Evolutionary conservation across 257 asterid species (phyloP).

Genomic region (Rehmannia glutinosa): DNA sequence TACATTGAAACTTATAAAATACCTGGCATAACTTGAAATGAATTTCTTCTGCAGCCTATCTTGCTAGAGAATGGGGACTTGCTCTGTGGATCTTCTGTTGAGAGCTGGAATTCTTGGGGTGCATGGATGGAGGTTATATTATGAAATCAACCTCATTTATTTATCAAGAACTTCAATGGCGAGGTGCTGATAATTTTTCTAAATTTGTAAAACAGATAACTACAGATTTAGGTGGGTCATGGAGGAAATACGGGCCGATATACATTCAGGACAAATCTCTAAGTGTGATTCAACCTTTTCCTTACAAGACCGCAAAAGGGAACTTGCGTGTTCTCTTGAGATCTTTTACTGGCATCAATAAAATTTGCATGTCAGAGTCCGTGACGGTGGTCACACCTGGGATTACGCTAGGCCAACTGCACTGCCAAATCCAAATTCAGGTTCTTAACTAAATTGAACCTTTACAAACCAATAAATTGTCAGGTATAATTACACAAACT

Average conservation of each 20-base stretch:
- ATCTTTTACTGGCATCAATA: slow-evolving; percentile 56
- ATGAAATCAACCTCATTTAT: background rate
- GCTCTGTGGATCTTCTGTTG: slow-evolving; percentile 97
- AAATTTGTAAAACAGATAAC: slow-evolving; percentile 51
- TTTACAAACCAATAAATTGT: background rate
- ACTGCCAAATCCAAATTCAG: slow-evolving; percentile 96
- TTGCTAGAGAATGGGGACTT: slow-evolving; percentile 76
- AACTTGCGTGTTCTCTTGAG: slow-evolving; percentile 71
- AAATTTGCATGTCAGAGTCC: slow-evolving; percentile 85
- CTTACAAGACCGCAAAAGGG: slow-evolving; percentile 74
- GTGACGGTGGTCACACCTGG: slow-evolving; percentile 87
- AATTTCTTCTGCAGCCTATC: slow-evolving; percentile 56
- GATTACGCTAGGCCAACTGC: slow-evolving; percentile 67
- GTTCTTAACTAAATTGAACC: slow-evolving; percentile 25
- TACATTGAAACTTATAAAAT: background rate
- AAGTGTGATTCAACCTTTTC: slow-evolving; percentile 94
- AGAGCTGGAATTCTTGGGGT: slow-evolving; percentile 99
- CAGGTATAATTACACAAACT: no score
- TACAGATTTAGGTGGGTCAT: slow-evolving; percentile 67
- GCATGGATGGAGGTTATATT: slow-evolving; percentile 92
- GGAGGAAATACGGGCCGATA: slow-evolving; percentile 93
- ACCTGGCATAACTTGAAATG: background rate
- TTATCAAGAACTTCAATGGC: background rate
- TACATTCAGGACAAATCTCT: slow-evolving; percentile 51
- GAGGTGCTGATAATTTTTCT: background rate